phyloP scores from a whole-genome alignment of 139 green algal genomes.

The Raphidocelis subcapitata region DNA sequence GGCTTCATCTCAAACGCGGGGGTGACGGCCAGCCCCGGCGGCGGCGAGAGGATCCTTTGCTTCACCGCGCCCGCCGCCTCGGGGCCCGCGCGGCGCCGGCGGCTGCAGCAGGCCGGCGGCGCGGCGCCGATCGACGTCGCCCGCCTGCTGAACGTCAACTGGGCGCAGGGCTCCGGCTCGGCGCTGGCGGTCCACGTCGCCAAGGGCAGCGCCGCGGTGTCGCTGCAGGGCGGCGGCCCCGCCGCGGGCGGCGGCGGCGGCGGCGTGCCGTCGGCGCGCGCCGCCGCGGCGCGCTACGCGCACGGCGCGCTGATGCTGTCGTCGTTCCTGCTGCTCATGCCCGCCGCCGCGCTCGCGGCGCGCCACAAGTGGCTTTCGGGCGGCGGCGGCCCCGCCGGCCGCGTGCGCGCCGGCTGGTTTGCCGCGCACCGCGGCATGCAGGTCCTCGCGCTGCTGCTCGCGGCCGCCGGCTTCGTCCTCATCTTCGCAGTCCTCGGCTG shows the following conservation, averaged over 20 bases:
- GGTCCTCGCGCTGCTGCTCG: no score
- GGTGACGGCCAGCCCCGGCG: not conserved
- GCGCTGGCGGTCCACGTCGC: not conserved
- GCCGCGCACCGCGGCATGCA: no score
- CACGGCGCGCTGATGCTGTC: constrained; percentile 9
- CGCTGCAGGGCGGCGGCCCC: not conserved
- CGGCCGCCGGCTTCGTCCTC: no score
- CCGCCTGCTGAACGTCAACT: constrained; percentile 3
- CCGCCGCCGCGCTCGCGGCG: not conserved
- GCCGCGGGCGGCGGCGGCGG: not conserved
- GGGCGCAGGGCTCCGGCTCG: not conserved
- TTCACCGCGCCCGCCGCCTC: constrained; percentile 2
- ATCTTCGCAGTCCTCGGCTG: no score
- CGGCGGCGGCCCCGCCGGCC: no score
- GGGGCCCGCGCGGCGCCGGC: not conserved
- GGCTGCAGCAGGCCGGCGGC: not conserved
- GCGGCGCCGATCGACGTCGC: not conserved
- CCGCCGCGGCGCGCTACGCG: not conserved
- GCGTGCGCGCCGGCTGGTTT: no score
- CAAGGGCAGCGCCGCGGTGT: not conserved
- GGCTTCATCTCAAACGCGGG: not conserved
- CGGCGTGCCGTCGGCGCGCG: not conserved
- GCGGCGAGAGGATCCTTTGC: not conserved
- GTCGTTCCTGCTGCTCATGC: constrained; percentile 11
- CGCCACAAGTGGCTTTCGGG: constrained; percentile 21